A percentile compares a stretch with the other conserved stretches of the same genome.
Conservation (phyloP, 805 yeast genomes). For the Myxozyma kluyveri region DNA sequence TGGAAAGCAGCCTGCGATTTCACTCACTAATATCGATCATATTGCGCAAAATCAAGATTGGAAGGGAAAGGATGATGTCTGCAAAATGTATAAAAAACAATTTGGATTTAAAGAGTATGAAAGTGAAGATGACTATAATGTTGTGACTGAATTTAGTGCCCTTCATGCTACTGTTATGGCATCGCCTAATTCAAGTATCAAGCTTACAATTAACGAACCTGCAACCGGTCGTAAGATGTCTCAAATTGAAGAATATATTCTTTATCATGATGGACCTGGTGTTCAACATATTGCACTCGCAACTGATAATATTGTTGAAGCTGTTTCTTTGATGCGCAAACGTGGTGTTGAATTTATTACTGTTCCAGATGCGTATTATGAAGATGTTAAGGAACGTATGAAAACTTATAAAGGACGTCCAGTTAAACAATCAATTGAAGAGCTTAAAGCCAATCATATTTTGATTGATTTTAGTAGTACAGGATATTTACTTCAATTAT, state of each 20-base stretch:
- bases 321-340: constrained; percentile 52
- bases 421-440: constrained; percentile 53
- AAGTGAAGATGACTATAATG: constrained; percentile 78
- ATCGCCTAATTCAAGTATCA: constrained; percentile 57
- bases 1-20: too few relatives aligned
- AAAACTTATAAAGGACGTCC: constrained; percentile 36
- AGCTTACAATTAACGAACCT: constrained; percentile 86
- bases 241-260: constrained; percentile 79
- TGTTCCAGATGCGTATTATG: constrained; percentile 60
- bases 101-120: constrained; percentile 77
- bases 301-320: constrained; percentile 57
- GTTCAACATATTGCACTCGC: constrained; percentile 76
- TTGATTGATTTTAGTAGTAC: constrained; percentile 71
- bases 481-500: constrained; percentile 68
- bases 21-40: too few relatives aligned
- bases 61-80: constrained; percentile 59
- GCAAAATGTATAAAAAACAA: constrained; percentile 51
- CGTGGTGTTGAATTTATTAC: constrained; percentile 70
- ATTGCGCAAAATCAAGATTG: constrained; percentile 77
- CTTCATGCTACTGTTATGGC: constrained; percentile 76
- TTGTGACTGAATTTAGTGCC: constrained; percentile 68
- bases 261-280: constrained; percentile 76
- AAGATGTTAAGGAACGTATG: constrained; percentile 48
- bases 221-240: constrained; percentile 63
- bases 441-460: constrained; percentile 49